Percentiles rank a stretch among this genome's conserved stretches.
These are phyloP conservation scores for Phytophthora sojae DNA, from an alignment of 352 stramenopile genomes.

Conservation along the genomic window DNA sequence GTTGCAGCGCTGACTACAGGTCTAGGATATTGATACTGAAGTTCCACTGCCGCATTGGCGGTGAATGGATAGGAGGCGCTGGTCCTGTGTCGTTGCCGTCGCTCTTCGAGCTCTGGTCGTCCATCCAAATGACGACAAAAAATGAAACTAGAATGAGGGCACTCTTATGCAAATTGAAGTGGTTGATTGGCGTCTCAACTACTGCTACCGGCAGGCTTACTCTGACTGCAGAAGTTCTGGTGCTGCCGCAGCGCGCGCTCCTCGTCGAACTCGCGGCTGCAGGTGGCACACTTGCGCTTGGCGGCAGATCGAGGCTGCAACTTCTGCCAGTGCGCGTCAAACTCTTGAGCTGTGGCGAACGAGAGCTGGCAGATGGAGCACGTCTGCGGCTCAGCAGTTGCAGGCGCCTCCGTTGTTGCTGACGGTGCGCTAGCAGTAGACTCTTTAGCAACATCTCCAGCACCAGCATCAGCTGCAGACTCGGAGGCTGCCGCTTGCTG, in stretches of 20 bases:
- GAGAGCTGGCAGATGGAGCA: slow-evolving; percentile 52
- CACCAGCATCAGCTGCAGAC: not conserved
- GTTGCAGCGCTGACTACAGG: too few species aligned
- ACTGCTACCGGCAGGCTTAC: not conserved
- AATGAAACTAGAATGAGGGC: not conserved
- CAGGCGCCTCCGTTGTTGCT: not conserved
- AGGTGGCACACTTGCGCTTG: slow-evolving; percentile 51
- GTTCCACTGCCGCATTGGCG: too few species aligned
- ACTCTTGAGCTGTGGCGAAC: slow-evolving; percentile 34
- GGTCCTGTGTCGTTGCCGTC: not conserved
- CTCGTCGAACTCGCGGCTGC: slow-evolving; percentile 66
- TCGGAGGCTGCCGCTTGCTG: slow-evolving; percentile 18
- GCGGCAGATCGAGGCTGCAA: slow-evolving; percentile 33
- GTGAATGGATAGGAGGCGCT: too few species aligned
- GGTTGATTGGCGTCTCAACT: not conserved
- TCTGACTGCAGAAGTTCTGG: slow-evolving; percentile 67
- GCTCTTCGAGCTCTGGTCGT: too few species aligned
- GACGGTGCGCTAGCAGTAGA: not conserved
- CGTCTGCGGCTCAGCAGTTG: slow-evolving; percentile 14
- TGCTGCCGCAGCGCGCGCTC: slow-evolving; percentile 79
- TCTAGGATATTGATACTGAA: too few species aligned
- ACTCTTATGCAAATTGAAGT: not conserved
- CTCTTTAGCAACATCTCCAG: not conserved
- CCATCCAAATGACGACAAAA: too few species aligned
- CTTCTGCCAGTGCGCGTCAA: slow-evolving; percentile 53